Conservation (phyloP, 164 flowering plant genomes). For the Vitis labrusca region DNA sequence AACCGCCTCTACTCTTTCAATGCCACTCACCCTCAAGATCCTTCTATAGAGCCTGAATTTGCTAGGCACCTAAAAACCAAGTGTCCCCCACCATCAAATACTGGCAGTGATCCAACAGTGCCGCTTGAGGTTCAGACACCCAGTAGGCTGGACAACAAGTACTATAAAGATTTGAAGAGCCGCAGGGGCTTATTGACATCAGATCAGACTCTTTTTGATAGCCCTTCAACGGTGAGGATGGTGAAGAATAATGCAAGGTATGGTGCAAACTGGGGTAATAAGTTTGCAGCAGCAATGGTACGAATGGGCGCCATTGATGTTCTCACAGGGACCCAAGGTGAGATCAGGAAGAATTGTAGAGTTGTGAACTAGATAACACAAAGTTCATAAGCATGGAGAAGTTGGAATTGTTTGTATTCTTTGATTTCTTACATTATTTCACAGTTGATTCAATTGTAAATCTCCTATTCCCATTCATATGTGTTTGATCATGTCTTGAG, state of each 20-base stretch:
- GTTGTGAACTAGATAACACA: conserved; percentile 18
- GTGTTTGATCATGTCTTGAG: no score
- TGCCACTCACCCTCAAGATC: conserved; percentile 26
- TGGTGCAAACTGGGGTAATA: conserved; percentile 17
- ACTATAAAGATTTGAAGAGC: conserved; percentile 21
- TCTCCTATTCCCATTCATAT: no score
- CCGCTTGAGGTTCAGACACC: conserved; percentile 25
- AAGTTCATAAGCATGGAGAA: no score
- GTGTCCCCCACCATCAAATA: conserved; percentile 16
- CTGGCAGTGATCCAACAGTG: conserved; percentile 6
- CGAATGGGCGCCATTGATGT: conserved; percentile 37
- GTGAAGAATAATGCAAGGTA: conserved; percentile 20
- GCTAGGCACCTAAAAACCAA: conserved; percentile 17
- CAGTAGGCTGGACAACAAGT: conserved; percentile 27
- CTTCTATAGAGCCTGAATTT: conserved; percentile 22
- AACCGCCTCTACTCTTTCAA: conserved; percentile 29
- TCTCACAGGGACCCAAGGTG: conserved; percentile 28
- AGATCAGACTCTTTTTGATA: conserved; percentile 25
- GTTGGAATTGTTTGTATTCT: no score
- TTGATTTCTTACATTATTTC: no score
- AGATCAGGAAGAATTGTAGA: conserved; percentile 33
- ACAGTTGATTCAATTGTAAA: no score
- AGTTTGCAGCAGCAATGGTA: conserved; percentile 36
- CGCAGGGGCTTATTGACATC: conserved; percentile 23
- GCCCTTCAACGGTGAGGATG: conserved; percentile 12